Evolutionary conservation across 2,329 filamentous ascomycete genomes (phyloP).

Genomic region (Exutisphaerella laricina): DNA sequence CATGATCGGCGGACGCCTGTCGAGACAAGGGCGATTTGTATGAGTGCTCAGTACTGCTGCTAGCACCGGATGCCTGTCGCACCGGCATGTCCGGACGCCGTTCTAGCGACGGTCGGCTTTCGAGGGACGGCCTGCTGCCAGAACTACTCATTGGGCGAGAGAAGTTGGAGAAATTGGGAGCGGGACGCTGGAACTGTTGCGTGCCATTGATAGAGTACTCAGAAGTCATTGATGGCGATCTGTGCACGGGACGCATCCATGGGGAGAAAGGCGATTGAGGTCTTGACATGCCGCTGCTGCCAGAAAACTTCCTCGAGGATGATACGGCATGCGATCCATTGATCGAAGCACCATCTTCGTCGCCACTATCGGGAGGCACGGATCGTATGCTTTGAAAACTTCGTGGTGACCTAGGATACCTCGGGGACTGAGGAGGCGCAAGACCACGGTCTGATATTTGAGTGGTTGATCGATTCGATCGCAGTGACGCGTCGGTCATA

Average conservation of each 20-base stretch:
- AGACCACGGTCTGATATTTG: constrained; percentile 25
- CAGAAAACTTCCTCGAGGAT: constrained; percentile 74
- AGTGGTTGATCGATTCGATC: constrained; percentile 23
- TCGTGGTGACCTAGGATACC: constrained; percentile 38
- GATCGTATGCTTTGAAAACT: constrained; percentile 43
- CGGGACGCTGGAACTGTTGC: constrained; percentile 16
- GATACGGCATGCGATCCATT: constrained; percentile 52
- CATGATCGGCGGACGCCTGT: constrained; percentile 37
- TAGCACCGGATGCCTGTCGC: constrained; percentile 25
- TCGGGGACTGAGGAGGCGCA: constrained; percentile 32
- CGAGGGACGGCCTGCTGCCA: constrained; percentile 35
- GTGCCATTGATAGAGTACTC: constrained; percentile 62
- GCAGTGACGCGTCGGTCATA: constrained; percentile 34
- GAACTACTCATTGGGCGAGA: constrained; percentile 80
- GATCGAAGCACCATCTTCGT: constrained; percentile 57
- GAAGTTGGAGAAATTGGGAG: constrained; percentile 60
- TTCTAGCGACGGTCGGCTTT: constrained; percentile 37
- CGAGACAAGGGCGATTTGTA: constrained; percentile 27
- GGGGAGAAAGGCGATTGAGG: constrained; percentile 61
- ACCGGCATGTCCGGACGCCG: constrained; percentile 19
- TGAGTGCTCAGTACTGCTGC: constrained; percentile 23
- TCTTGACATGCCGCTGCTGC: constrained; percentile 58
- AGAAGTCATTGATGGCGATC: constrained; percentile 80
- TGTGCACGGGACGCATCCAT: constrained; percentile 55
- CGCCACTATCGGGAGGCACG: constrained; percentile 49